Evolutionary conservation across 805 yeast species (phyloP).

Genomic region (Ogataea trehalophila): DNA sequence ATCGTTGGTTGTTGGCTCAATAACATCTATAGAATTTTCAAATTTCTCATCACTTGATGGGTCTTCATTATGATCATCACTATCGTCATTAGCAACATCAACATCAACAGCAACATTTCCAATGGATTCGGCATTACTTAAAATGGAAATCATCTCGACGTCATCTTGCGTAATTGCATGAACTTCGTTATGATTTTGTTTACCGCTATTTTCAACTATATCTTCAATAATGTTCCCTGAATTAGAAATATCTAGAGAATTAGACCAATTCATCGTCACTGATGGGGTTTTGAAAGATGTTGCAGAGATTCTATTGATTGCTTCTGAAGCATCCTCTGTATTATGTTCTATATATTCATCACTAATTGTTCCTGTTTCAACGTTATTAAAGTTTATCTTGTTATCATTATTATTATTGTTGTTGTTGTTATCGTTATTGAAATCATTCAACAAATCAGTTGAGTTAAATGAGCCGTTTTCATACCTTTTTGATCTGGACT

Average conservation of each 20-base stretch:
- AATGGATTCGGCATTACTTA: conserved; percentile 1
- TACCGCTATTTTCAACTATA: conserved; percentile 7
- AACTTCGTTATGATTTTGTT: neutral
- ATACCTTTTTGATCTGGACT: neutral
- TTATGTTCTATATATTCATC: conserved; percentile 5
- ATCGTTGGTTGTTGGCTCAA: neutral
- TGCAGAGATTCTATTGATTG: conserved; percentile 16
- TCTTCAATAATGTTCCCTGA: conserved; percentile 15
- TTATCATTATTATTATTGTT: neutral
- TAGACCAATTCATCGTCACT: conserved; percentile 34
- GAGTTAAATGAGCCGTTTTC: conserved; percentile 3
- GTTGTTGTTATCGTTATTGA: neutral
- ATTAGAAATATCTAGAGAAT: conserved; percentile 25
- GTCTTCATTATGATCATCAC: neutral
- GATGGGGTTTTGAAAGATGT: conserved; percentile 31
- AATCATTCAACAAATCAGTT: conserved; percentile 3
- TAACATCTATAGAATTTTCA: conserved; percentile 5
- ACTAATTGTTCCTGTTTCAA: neutral
- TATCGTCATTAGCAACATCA: neutral
- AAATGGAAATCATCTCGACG: conserved; percentile 12
- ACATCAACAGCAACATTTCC: neutral
- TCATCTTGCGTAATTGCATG: conserved; percentile 14
- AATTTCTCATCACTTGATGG: neutral
- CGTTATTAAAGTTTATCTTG: conserved; percentile 1
- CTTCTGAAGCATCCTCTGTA: conserved; percentile 13